These are phyloP conservation scores for Lachancea quebecensis DNA, from an alignment of 805 yeast genomes.

Conservation along the genomic window DNA sequence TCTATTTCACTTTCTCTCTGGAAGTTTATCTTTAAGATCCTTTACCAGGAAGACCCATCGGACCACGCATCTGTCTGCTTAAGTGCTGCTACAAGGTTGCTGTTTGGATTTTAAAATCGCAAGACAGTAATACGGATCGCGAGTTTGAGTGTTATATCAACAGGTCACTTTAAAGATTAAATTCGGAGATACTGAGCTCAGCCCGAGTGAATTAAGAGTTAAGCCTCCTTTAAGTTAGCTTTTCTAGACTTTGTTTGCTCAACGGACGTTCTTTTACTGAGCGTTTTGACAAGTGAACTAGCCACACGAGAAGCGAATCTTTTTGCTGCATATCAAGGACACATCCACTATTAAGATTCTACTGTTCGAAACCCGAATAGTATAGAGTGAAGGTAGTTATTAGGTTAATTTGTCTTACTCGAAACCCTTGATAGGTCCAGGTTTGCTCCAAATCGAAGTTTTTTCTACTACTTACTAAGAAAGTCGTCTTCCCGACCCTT, in stretches of 20 bases:
- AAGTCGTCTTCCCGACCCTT: neutral
- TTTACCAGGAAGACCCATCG: constrained; percentile 3
- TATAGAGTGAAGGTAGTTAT: constrained; percentile 26
- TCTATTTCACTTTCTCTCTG: constrained; percentile 7
- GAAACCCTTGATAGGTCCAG: constrained; percentile 7
- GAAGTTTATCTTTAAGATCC: constrained; percentile 1
- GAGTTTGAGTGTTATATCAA: neutral
- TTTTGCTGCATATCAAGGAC: neutral
- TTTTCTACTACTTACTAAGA: neutral
- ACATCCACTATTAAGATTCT: constrained; percentile 2
- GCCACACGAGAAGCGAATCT: neutral
- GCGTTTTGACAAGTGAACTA: neutral
- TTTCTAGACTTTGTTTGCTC: neutral
- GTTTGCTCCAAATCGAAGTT: neutral
- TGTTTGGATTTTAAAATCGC: constrained; percentile 1
- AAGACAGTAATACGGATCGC: constrained; percentile 6
- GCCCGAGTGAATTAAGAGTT: neutral
- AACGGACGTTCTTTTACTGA: neutral
- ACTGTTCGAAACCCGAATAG: constrained; percentile 2
- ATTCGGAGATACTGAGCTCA: constrained; percentile 1
- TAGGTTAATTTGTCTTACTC: constrained; percentile 29
- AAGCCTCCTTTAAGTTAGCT: neutral
- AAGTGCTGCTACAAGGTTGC: constrained; percentile 8
- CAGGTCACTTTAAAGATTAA: constrained; percentile 1
- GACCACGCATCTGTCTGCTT: constrained; percentile 9